Base-by-base conservation (phyloP, 805 yeast genomes). In the Zygosaccharomyces bisporus region DNA sequence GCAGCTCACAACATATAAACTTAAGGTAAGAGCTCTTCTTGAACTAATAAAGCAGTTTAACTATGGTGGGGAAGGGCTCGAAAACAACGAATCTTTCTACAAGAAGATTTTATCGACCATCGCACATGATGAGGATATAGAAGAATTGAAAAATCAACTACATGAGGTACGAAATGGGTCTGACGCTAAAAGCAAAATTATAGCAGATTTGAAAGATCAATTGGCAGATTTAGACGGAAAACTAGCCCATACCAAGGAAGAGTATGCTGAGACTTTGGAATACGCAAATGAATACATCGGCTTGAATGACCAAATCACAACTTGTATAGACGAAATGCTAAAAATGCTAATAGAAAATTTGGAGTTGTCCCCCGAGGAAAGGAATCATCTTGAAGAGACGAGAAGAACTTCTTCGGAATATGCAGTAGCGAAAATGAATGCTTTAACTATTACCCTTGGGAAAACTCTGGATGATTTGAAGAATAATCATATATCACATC, bases 1-100 rank as follows among this genome's bases (percentile, higher is more conserved):
- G 37, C 72, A 74, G 39, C 49, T 77, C 10, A 73, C 73, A 8
- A 63, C 66, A 9, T 65, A 73, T 29, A 72, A 69, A 46, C 60
- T 65, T 17, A 69, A 62, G 41, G 58, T 64, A 3, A 52, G 60
- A 18, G 55, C 70, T 0, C 44, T 69, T 7, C 58, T 64, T 23
- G 72, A 69, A 43, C 39, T 61, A 19, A 46, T 61, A 8, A 58
- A 56, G 36, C 60, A 56, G 35, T 43, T 51, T 13, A 49, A 52
- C 35, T 44, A 37, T 23, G 42, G 34, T 9, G 40, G 40, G 5
- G 40, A 37, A 25, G 40, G 30, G 6, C 24, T 18, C 6, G 33
- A 37, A 37, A 37, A 24, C 21, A 25, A 39, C 27, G 55, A 47
- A 18, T 51, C 57, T 2, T 52, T 57, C 35, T 54, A 54, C 35